Evolutionary conservation across 164 flowering plant genomes (phyloP).

Genomic region (Sextonia rubra): DNA sequence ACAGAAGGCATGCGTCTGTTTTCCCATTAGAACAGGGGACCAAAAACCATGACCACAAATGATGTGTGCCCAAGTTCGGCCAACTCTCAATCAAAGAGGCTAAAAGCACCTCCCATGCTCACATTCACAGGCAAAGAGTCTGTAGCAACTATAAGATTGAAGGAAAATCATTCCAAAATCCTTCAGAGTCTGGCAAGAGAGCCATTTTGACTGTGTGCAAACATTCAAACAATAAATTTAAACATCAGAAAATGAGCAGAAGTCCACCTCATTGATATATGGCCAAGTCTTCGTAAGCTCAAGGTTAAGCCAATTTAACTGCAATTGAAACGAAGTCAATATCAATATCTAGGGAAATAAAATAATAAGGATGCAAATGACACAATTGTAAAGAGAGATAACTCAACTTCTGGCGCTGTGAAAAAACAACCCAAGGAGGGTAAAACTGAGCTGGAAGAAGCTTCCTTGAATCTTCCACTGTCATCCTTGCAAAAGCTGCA

Average conservation of each 20-base stretch:
- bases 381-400: not conserved
- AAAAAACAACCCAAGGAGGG: constrained; percentile 89
- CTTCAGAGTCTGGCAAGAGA: no score
- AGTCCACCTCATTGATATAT: constrained; percentile 68
- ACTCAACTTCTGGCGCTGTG: constrained; percentile 75
- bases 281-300: constrained; percentile 94
- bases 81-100: no score
- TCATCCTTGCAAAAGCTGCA: constrained; percentile 88
- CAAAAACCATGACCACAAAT: no score
- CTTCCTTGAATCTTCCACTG: constrained; percentile 91
- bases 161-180: no score
- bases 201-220: no score
- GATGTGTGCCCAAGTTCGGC: no score
- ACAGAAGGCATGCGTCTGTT: no score
- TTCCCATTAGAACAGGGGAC: no score
- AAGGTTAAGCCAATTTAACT: constrained; percentile 87
- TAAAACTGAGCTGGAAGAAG: constrained; percentile 52
- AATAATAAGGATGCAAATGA: not conserved
- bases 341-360: not conserved
- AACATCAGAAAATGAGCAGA: not conserved
- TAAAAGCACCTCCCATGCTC: no score
- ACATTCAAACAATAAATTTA: no score
- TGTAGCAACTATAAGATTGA: no score
- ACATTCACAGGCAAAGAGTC: no score
- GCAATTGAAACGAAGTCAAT: constrained; percentile 21